Evolutionary conservation across 169 alveolate species (phyloP).

Genomic region (Cryptosporidium baileyi): DNA sequence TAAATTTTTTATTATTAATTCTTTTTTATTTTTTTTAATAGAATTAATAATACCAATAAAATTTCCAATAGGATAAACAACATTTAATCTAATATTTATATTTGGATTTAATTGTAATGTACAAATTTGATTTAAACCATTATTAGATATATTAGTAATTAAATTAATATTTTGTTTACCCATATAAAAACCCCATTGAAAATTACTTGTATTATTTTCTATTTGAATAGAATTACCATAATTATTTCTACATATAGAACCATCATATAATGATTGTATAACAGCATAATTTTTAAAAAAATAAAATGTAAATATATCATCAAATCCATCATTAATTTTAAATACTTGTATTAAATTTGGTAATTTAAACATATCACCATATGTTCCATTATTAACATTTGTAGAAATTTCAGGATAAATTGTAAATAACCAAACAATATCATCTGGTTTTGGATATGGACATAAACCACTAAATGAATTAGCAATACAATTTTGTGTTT

Average conservation of each 20-base stretch:
- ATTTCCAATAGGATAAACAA: constrained; percentile 53
- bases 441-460: constrained; percentile 52
- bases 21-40: neutral
- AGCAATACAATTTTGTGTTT: neutral
- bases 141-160: neutral
- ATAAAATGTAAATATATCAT: constrained; percentile 20
- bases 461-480: constrained; percentile 63
- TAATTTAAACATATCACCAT: neutral
- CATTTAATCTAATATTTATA: constrained; percentile 7
- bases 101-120: neutral
- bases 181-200: constrained; percentile 50
- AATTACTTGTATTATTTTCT: neutral
- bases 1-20: neutral
- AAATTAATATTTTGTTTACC: neutral
- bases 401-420: neutral
- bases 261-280: constrained; percentile 18
- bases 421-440: constrained; percentile 8
- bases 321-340: constrained; percentile 38
- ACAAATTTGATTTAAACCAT: constrained; percentile 12
- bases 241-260: constrained; percentile 20
- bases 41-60: constrained; percentile 30
- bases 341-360: constrained; percentile 49
- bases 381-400: constrained; percentile 19
- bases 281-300: constrained; percentile 46
- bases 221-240: neutral